Base-by-base conservation (phyloP, 2,329 filamentous ascomycete genomes). In the Cercospora sp. region DNA sequence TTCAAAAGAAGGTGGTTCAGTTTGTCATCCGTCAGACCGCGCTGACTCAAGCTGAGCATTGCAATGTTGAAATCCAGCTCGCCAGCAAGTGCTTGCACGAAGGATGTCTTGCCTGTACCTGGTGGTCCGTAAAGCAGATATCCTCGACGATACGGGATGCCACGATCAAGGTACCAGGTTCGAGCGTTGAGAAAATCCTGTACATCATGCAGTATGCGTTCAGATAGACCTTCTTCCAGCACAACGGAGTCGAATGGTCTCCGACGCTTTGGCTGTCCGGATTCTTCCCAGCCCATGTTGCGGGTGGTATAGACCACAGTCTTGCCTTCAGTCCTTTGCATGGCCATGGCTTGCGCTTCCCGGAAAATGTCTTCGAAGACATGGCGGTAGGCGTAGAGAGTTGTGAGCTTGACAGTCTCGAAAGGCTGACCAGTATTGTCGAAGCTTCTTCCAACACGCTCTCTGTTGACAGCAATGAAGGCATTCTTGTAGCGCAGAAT, bases 71-170 rank as follows among this genome's bases (percentile, higher is more conserved):
- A 97, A 77, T 97, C 92, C 66, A 97, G 81, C 76, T 95, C 90
- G n/a, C 93, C 94, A 0, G 95, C 95, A 51, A 99, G 82, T 0
- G 95, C 94, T 79, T 97, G 93, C 70, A 99, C 97, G 74, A 99
- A 98, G 0, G 93, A 96, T 69, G 91, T 97, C 83, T 96, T 98
- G 39, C 93, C 96, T 51, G 91, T 96, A 0, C 94, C 94, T 0
- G 94, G 94, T 3, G 94, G 93, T 0, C 94, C 94, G 75, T 95
- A 93, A 0, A 97, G 85, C 7, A 97, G 85, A 76, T 97, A 97
- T 0, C 94, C 94, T 66, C 94, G 85, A 18, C 94, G 88, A 76
- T 97, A 97, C 0, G 94, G 94, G 71, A 97, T 96, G 2, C 94
- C 94, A n/a, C 94, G 89, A 75, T 97, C 93, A 60, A 93, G 87